Conservation (phyloP, 148 eudicot species). For the Beta vulgaris region DNA sequence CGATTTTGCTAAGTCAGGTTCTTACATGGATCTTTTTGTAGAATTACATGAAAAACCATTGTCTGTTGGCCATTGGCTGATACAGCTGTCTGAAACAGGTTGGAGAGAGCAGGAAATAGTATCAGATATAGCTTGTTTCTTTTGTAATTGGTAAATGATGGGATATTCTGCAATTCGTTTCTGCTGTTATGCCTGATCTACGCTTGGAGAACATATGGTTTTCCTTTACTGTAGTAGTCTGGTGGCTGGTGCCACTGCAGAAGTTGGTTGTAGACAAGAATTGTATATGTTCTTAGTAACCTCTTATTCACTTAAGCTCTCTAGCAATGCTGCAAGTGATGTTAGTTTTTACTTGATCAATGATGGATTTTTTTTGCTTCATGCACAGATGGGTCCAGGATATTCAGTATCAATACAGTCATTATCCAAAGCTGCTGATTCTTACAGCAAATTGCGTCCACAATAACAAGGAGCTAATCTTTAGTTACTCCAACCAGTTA, state of each 20-base stretch:
- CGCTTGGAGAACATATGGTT: background rate
- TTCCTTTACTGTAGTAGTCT: background rate
- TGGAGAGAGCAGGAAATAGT: background rate
- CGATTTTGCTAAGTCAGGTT: too few species aligned
- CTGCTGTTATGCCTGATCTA: background rate
- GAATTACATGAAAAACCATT: too few species aligned
- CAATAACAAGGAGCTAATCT: constrained; percentile 14
- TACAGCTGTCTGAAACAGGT: too few species aligned
- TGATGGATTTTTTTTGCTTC: constrained; percentile 12
- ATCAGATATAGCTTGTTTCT: background rate
- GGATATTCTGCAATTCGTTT: background rate
- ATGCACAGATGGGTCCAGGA: constrained; percentile 81
- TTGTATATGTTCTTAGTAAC: background rate
- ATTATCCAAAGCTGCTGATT: constrained; percentile 77
- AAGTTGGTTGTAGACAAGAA: background rate
- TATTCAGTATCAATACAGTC: constrained; percentile 77
- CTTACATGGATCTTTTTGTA: too few species aligned
- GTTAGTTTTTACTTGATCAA: background rate
- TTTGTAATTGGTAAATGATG: background rate
- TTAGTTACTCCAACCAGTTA: background rate
- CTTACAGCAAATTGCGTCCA: constrained; percentile 50
- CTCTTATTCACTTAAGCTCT: background rate
- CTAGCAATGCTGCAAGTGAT: background rate
- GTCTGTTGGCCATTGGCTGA: too few species aligned
- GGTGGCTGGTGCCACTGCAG: background rate